Evolutionary conservation across 2,329 filamentous ascomycete species (phyloP).

Genomic region (Epichloe hybrida): DNA sequence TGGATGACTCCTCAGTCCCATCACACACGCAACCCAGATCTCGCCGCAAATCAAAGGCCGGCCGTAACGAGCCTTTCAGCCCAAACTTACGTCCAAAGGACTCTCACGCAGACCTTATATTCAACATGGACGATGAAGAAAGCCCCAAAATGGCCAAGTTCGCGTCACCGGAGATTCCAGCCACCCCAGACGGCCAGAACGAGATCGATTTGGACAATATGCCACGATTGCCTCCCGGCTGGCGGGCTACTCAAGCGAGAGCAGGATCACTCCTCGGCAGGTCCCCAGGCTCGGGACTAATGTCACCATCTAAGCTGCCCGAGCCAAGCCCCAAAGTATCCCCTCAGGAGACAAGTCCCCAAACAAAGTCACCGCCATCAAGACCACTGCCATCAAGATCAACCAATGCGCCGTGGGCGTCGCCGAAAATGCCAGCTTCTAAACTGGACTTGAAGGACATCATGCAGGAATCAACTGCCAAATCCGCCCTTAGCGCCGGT

Average conservation of each 20-base stretch:
- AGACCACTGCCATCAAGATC: conserved; percentile 9
- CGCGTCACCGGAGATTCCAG: conserved; percentile 10
- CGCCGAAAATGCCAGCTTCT: conserved; percentile 36
- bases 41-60: conserved; percentile 32
- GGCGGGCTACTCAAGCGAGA: conserved; percentile 11
- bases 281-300: neutral
- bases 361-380: neutral
- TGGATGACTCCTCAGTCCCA: conserved; percentile 44
- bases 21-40: conserved; percentile 30
- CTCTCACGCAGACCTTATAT: conserved; percentile 68
- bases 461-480: conserved; percentile 45
- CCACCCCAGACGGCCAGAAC: conserved; percentile 9
- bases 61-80: conserved; percentile 44
- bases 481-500: conserved; percentile 40
- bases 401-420: conserved; percentile 33
- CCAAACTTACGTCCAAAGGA: conserved; percentile 55
- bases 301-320: neutral
- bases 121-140: conserved; percentile 81
- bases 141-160: conserved; percentile 17
- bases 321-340: neutral
- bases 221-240: conserved; percentile 16
- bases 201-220: conserved; percentile 16
- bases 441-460: conserved; percentile 68
- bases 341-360: neutral
- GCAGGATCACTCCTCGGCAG: neutral